These are phyloP conservation scores for Cyamopsis tetragonoloba DNA, from an alignment of 306 rosid genomes.

Conservation along the genomic window DNA sequence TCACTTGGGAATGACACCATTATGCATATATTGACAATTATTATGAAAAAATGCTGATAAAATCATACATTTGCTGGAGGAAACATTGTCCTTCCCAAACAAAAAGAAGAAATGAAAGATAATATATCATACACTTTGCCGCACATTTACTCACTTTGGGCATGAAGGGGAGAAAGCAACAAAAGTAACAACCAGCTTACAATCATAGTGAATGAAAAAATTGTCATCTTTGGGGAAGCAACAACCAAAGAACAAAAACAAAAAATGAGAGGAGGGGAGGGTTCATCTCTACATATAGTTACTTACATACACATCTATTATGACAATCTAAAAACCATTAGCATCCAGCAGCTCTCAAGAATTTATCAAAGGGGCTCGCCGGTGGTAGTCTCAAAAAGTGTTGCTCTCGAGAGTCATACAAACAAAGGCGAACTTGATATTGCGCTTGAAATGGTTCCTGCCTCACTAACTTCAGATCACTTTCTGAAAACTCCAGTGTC, in stretches of 20 bases:
- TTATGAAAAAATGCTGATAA: background rate
- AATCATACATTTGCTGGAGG: background rate
- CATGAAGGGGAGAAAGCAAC: constrained; percentile 8
- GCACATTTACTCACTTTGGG: constrained; percentile 13
- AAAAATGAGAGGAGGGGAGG: background rate
- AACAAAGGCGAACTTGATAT: constrained; percentile 44
- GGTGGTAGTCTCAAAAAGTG: constrained; percentile 73
- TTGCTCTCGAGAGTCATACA: constrained; percentile 45
- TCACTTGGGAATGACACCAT: too few species aligned
- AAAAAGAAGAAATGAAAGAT: background rate
- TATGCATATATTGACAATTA: background rate
- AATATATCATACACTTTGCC: background rate
- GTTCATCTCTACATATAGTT: constrained; percentile 11
- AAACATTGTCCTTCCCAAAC: background rate
- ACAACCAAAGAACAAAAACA: background rate
- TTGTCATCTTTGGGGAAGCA: constrained; percentile 9
- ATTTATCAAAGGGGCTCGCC: constrained; percentile 85
- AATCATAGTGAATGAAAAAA: constrained; percentile 35
- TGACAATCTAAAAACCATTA: constrained; percentile 23
- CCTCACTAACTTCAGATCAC: constrained; percentile 39
- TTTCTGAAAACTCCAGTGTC: constrained; percentile 48
- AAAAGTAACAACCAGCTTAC: constrained; percentile 18
- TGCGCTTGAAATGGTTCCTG: constrained; percentile 37
- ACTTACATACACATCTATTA: constrained; percentile 17
- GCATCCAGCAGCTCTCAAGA: constrained; percentile 92